Evolutionary conservation across 768 basidiomycete genomes (phyloP), one percentile per base, ranked within the genome.

Genomic region (Pleurotus sapidus): DNA sequence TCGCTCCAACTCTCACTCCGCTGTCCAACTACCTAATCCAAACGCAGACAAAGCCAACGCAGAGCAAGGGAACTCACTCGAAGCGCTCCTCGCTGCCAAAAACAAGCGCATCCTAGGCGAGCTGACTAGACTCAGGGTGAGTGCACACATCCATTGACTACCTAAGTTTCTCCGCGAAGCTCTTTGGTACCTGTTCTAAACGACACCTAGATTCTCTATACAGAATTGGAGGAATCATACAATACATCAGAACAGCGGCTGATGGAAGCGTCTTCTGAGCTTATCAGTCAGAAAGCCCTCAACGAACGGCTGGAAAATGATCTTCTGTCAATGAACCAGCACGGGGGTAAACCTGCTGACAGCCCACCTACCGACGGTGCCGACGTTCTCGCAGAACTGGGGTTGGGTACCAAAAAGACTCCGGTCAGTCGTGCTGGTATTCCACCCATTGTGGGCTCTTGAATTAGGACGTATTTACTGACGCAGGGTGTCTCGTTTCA

Each of bases 221-320:
- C 82, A 17, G 93, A 96, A 68, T 81, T 98, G 3, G 88, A 93
- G 66, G 78, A 80, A 4, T 87, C 85, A 1, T 75, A 93, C 51
- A 75, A 81, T 49, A 74, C 75, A 5, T 71, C 83, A 0, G 78
- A 84, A 60, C 77, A 82, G 3, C 81, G 86, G 45, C 78, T 95
- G 0, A 79, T 80, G 9, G 70, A 72, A 5, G 79, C 85, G 5
- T 78, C 80, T 20, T 70, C 75, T 11, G 93, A 96, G 57, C 74
- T 96, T 5, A 84, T 87, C 45, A 91, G 88, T 67, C 89, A 95
- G 65, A 86, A 80, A 56, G 70, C 73, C 0, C 77, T 99, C 49
- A 97, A 94, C 60, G 95, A 98, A 68, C 88, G 86, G 65, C 80
- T 99, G 6, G 97, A 99, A 75, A 91, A 82, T 59, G 97, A 99